Percentiles rank a stretch among this genome's conserved stretches.
These are phyloP conservation scores for Zygotorulaspora mrakii DNA, from an alignment of 1,139 yeast genomes.

Conservation along the genomic window DNA sequence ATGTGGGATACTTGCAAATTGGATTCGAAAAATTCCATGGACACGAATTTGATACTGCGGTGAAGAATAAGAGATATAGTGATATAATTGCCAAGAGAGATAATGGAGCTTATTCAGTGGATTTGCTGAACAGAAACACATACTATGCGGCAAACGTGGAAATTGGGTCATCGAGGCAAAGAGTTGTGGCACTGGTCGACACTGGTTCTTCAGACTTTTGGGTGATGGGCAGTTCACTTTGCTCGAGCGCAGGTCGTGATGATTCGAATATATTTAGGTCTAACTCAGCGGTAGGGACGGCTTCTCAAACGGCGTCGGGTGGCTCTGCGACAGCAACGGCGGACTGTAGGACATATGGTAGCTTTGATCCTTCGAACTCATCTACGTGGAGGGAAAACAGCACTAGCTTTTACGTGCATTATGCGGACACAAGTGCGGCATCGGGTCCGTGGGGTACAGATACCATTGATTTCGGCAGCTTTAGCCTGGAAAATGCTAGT, in stretches of 20 bases:
- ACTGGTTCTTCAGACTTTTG: constrained; percentile 70
- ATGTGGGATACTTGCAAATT: constrained; percentile 5
- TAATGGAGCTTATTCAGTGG: constrained; percentile 33
- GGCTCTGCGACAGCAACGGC: constrained; percentile 2
- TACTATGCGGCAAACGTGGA: constrained; percentile 48
- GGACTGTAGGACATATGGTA: constrained; percentile 1
- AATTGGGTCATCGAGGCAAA: constrained; percentile 54
- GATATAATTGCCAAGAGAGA: constrained; percentile 12
- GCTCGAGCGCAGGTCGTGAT: too few species aligned
- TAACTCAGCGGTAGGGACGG: background rate
- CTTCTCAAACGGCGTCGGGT: background rate
- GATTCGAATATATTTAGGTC: too few species aligned
- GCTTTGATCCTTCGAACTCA: background rate
- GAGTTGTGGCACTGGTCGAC: constrained; percentile 51
- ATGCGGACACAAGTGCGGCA: constrained; percentile 59
- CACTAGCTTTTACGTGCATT: constrained; percentile 47
- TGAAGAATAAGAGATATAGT: constrained; percentile 6
- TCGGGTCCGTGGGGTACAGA: constrained; percentile 61
- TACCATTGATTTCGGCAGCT: constrained; percentile 39
- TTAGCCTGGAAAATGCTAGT: constrained; percentile 44
- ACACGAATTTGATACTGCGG: constrained; percentile 10
- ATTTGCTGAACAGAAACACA: constrained; percentile 43
- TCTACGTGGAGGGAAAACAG: background rate
- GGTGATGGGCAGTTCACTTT: constrained; percentile 46
- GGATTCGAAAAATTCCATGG: constrained; percentile 15